Evolutionary conservation across 352 stramenopile species (phyloP).

Genomic region (Globisporangium radiosum): DNA sequence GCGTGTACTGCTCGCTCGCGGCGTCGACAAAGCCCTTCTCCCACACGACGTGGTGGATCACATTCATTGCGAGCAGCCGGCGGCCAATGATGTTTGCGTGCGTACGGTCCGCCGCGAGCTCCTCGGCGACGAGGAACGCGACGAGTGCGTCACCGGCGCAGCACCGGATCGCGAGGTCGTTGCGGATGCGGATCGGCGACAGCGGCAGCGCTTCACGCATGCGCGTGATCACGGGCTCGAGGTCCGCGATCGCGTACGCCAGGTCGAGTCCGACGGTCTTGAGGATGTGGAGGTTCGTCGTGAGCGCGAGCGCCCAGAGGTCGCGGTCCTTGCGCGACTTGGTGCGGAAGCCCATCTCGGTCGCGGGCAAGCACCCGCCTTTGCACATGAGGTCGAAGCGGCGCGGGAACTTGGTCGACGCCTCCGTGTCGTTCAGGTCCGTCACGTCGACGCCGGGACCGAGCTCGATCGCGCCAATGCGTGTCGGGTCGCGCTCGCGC

Average conservation of each 20-base stretch:
- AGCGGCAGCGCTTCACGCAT: constrained; percentile 50
- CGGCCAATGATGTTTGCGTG: constrained; percentile 48
- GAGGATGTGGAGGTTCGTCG: constrained; percentile 58
- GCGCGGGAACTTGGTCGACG: constrained; percentile 61
- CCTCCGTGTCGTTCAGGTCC: constrained; percentile 48
- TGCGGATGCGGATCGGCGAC: constrained; percentile 62
- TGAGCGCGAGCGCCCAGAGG: constrained; percentile 60
- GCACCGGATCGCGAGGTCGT: constrained; percentile 52
- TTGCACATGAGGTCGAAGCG: constrained; percentile 71
- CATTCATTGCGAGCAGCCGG: constrained; percentile 73
- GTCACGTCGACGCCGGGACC: constrained; percentile 61
- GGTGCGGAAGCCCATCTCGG: constrained; percentile 70
- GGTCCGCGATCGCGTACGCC: constrained; percentile 42
- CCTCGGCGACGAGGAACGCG: constrained; percentile 49
- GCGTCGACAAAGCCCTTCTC: constrained; percentile 80
- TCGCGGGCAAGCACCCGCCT: constrained; percentile 56
- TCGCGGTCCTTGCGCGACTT: constrained; percentile 77
- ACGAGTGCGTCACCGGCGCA: constrained; percentile 66
- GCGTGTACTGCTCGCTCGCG: constrained; percentile 54
- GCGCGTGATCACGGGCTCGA: constrained; percentile 44
- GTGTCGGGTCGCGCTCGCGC: constrained; percentile 33
- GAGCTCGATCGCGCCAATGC: constrained; percentile 62
- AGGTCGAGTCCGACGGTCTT: constrained; percentile 36
- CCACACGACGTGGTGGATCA: constrained; percentile 83
- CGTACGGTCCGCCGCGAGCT: constrained; percentile 40